Conservation (phyloP, 768 basidiomycete genomes). For the Tricholoma terreum region DNA sequence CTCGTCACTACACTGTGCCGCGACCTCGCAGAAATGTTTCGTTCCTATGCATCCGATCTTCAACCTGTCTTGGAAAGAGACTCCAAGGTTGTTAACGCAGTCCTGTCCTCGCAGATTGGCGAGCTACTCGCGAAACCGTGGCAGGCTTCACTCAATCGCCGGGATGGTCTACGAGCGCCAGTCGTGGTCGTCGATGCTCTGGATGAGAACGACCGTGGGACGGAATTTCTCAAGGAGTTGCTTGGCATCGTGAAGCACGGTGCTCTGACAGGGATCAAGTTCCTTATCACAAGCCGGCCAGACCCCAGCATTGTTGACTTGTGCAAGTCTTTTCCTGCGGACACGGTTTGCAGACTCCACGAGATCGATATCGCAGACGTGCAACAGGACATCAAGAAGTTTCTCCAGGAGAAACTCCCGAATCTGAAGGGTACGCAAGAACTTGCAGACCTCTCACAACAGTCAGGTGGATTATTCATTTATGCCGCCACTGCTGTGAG, state of each 20-base stretch:
- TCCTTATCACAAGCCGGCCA: no score
- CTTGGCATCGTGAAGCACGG: not conserved
- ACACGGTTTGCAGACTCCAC: not conserved
- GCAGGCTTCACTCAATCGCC: not conserved
- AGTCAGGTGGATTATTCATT: not conserved
- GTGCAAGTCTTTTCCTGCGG: not conserved
- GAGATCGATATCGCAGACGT: not conserved
- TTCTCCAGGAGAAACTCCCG: no score
- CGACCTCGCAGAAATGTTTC: not conserved
- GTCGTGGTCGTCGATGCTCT: conserved; percentile 2
- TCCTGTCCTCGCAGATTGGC: not conserved
- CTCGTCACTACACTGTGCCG: not conserved
- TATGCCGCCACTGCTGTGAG: no score
- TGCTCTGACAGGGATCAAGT: no score
- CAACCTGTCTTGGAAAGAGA: no score
- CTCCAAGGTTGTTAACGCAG: not conserved
- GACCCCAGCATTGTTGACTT: no score
- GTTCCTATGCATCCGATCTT: not conserved
- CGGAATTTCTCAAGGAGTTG: not conserved
- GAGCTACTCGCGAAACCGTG: not conserved
- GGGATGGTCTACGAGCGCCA: not conserved
- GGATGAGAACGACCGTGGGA: no score
- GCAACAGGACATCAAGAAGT: not conserved
- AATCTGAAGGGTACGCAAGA: no score
- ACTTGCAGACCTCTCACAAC: no score